Conservation (phyloP, 1,284 basidiomycete genomes). For the Austroboletus niveus region DNA sequence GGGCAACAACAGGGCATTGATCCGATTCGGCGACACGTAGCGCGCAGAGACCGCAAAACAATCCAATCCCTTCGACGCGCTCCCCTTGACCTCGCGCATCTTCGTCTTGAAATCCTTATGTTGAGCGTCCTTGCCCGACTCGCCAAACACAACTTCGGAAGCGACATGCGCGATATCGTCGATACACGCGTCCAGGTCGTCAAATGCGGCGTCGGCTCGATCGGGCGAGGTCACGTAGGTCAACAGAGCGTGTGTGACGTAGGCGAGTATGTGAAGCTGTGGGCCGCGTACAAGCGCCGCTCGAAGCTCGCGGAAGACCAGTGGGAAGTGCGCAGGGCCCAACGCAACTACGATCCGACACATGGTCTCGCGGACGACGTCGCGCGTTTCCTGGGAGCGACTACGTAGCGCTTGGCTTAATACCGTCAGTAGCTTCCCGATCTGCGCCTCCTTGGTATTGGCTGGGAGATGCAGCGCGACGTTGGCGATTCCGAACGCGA, state of each 20-base stretch:
- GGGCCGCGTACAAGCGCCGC: slow-evolving; percentile 87
- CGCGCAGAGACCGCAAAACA: slow-evolving; percentile 82
- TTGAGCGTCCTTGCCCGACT: slow-evolving; percentile 88
- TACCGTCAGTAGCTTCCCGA: slow-evolving; percentile 79
- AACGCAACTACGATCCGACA: slow-evolving; percentile 79
- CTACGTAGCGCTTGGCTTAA: slow-evolving; percentile 88
- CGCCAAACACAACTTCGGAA: slow-evolving; percentile 93
- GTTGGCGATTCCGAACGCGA: slow-evolving; percentile 85
- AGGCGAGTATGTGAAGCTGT: slow-evolving; percentile 91
- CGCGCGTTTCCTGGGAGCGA: slow-evolving; percentile 92
- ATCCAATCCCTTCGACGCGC: slow-evolving; percentile 79
- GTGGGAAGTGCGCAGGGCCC: slow-evolving; percentile 73
- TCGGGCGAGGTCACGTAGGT: slow-evolving; percentile 73
- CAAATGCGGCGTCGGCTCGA: slow-evolving; percentile 46
- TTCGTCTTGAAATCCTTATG: slow-evolving; percentile 94
- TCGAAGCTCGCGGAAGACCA: slow-evolving; percentile 79
- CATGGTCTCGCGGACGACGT: slow-evolving; percentile 83
- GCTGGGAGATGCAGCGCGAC: slow-evolving; percentile 82
- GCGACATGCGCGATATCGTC: slow-evolving; percentile 79
- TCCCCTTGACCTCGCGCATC: slow-evolving; percentile 85
- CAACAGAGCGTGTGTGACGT: slow-evolving; percentile 81
- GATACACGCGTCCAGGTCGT: slow-evolving; percentile 75
- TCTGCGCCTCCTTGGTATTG: slow-evolving; percentile 67
- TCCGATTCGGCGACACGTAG: slow-evolving; percentile 70
- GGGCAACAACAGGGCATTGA: slow-evolving; percentile 78